Percentiles rank a stretch among this genome's conserved stretches.
These are phyloP conservation scores for Cenchrus fungigraminus DNA, from an alignment of 176 grass and related monocot species.

Conservation along the genomic window DNA sequence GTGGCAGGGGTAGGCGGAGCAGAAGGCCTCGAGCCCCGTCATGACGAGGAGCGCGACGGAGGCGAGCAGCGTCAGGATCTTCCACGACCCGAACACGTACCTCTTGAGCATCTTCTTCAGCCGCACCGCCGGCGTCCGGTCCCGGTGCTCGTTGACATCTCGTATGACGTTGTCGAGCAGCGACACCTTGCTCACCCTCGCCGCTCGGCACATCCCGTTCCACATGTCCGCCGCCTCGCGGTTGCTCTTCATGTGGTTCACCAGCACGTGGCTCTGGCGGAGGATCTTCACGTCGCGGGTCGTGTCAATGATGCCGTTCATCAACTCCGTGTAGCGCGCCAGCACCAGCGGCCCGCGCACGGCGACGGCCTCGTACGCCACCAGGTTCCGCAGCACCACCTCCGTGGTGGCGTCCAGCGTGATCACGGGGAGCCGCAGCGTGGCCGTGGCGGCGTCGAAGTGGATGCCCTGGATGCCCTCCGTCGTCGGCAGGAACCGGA, in stretches of 20 bases:
- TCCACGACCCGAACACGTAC: conserved; percentile 78
- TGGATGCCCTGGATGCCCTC: conserved; percentile 42
- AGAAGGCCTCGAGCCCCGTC: conserved; percentile 74
- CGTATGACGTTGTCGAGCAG: conserved; percentile 53
- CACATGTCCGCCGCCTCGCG: conserved; percentile 58
- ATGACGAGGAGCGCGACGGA: conserved; percentile 58
- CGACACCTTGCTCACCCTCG: conserved; percentile 59
- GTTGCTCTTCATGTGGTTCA: conserved; percentile 74
- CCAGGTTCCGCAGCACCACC: conserved; percentile 66
- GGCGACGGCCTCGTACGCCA: conserved; percentile 65
- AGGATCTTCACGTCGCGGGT: conserved; percentile 63
- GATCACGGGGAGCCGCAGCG: conserved; percentile 59
- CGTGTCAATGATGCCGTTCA: conserved; percentile 83
- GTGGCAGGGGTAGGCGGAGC: conserved; percentile 67
- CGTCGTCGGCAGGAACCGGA: conserved; percentile 52
- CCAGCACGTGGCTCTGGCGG: conserved; percentile 42
- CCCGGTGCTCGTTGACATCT: conserved; percentile 62
- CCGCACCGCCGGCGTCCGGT: conserved; percentile 38
- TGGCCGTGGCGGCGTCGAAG: conserved; percentile 50
- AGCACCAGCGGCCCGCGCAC: conserved; percentile 67
- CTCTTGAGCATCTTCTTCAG: conserved; percentile 49
- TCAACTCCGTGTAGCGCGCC: conserved; percentile 70
- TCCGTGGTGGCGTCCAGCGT: conserved; percentile 69
- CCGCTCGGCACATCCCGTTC: conserved; percentile 70
- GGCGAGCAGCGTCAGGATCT: conserved; percentile 69